phyloP scores from a whole-genome alignment of 768 basidiomycete species.

The Leucocoprinus leucothites region DNA sequence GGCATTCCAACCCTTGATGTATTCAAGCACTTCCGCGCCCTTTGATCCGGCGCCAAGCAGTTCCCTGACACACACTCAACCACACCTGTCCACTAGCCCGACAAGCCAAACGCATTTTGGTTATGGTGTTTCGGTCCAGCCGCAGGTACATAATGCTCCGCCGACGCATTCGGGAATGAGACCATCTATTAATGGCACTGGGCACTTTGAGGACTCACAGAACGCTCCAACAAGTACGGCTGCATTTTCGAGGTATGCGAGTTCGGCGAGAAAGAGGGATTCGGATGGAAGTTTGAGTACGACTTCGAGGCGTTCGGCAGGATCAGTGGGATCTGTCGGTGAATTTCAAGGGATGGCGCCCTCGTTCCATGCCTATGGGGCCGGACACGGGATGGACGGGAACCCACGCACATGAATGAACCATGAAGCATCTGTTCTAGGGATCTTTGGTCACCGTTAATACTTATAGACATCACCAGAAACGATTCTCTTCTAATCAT shows the following conservation, averaged over 20 bases:
- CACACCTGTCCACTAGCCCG: background rate
- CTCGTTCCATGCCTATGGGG: background rate
- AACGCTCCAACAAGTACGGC: no score
- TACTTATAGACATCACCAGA: background rate
- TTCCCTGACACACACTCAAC: background rate
- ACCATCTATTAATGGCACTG: background rate
- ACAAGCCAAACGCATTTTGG: background rate
- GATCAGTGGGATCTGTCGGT: background rate
- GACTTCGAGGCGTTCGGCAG: background rate
- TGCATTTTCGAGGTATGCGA: background rate
- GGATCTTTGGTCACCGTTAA: background rate
- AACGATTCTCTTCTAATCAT: no score
- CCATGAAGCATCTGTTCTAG: no score
- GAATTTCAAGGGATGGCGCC: background rate
- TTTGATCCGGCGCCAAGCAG: background rate
- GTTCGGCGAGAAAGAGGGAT: background rate
- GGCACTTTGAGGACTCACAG: no score
- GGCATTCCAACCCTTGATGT: background rate
- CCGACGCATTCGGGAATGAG: background rate
- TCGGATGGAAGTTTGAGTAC: slow-evolving; percentile 2
- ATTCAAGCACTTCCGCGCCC: background rate
- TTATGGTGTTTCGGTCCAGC: background rate
- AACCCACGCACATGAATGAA: background rate
- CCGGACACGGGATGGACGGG: background rate
- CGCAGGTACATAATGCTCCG: background rate